Percentiles rank a stretch among this genome's conserved stretches.
These are phyloP conservation scores for Laetiporus sulphureus DNA, from an alignment of 1,284 basidiomycete genomes.

Conservation along the genomic window DNA sequence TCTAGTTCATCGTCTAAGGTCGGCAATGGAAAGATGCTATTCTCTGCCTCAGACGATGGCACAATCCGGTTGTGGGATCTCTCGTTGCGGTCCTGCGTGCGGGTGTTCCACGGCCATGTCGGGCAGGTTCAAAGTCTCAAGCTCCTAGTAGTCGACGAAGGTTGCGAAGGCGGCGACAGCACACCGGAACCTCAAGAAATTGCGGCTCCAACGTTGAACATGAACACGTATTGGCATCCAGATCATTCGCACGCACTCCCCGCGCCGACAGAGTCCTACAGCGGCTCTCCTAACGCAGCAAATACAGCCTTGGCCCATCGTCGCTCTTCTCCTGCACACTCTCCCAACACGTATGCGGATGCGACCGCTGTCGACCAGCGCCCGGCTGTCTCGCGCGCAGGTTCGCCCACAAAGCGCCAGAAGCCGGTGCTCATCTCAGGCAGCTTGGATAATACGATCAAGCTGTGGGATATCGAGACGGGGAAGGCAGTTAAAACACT, in stretches of 20 bases:
- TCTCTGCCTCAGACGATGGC: slow-evolving; percentile 94
- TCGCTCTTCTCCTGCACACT: too few species aligned
- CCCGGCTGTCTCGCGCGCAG: too few species aligned
- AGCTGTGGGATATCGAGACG: slow-evolving; percentile 92
- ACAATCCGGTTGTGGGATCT: slow-evolving; percentile 96
- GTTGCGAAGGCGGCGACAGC: slow-evolving; percentile 7
- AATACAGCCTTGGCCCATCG: too few species aligned
- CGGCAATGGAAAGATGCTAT: slow-evolving; percentile 86
- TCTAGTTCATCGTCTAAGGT: slow-evolving; percentile 38
- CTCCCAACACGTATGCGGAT: too few species aligned
- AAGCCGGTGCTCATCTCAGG: slow-evolving; percentile 84
- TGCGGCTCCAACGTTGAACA: background rate
- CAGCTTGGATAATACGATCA: slow-evolving; percentile 93
- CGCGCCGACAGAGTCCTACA: background rate
- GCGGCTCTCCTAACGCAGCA: background rate
- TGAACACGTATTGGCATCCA: too few species aligned
- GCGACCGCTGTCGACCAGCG: background rate
- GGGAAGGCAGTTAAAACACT: slow-evolving; percentile 78
- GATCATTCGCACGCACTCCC: too few species aligned
- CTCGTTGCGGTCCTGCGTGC: slow-evolving; percentile 71
- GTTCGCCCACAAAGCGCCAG: slow-evolving; percentile 11
- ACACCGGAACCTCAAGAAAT: background rate
- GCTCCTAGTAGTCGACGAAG: slow-evolving; percentile 41
- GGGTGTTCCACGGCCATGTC: slow-evolving; percentile 86
- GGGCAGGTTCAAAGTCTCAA: slow-evolving; percentile 93